A percentile compares a stretch with the other conserved stretches of the same genome.
These are phyloP conservation scores for Fusarium nodosum DNA, from an alignment of 2,329 filamentous ascomycete genomes.

Conservation along the genomic window DNA sequence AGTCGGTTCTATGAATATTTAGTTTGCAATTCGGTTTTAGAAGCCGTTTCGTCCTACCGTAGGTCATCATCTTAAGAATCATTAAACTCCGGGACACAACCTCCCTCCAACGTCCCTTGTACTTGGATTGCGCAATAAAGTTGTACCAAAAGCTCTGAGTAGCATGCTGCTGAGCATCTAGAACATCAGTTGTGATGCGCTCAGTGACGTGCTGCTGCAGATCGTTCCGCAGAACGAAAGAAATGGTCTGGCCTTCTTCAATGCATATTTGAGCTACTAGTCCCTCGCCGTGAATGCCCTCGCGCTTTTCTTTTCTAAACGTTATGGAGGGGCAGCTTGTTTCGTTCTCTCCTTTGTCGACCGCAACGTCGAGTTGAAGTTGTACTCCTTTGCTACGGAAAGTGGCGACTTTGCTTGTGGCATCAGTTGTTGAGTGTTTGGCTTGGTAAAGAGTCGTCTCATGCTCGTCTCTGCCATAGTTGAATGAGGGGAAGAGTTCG, in stretches of 20 bases:
- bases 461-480: conserved; percentile 76
- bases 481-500: conserved; percentile 79
- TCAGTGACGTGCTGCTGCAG: conserved; percentile 68
- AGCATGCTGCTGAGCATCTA: conserved; percentile 75
- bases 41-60: conserved; percentile 52
- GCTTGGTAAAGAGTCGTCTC: conserved; percentile 67
- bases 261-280: conserved; percentile 72
- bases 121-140: conserved; percentile 79
- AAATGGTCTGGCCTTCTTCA: conserved; percentile 75
- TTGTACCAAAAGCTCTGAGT: conserved; percentile 80
- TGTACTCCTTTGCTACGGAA: conserved; percentile 72
- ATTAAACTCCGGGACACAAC: conserved; percentile 78
- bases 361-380: conserved; percentile 76
- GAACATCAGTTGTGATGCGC: conserved; percentile 68
- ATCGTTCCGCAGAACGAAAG: conserved; percentile 76
- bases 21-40: not conserved
- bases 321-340: conserved; percentile 64
- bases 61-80: conserved; percentile 82
- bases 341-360: conserved; percentile 66
- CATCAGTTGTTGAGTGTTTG: conserved; percentile 55
- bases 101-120: conserved; percentile 79
- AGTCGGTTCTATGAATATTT: conserved; percentile 69
- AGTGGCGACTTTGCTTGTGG: conserved; percentile 70
- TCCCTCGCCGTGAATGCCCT: conserved; percentile 71
- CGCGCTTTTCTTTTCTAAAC: conserved; percentile 67